These are phyloP conservation scores for Chaetothyriales sp. DNA, from an alignment of 2,329 filamentous ascomycete genomes.

Conservation along the genomic window DNA sequence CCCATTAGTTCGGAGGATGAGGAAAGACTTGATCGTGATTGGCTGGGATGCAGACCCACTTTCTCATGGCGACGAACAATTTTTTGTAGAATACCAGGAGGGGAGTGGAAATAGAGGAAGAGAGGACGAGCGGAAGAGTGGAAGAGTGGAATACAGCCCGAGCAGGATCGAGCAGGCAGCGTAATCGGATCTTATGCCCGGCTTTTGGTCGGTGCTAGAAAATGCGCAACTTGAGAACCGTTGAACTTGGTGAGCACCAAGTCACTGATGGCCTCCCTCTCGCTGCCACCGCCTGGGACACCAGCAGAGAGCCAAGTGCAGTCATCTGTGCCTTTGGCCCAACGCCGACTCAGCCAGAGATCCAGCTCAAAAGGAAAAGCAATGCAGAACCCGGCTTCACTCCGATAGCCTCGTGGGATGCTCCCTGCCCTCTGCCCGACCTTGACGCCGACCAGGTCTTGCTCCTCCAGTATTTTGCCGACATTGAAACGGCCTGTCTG, in stretches of 20 bases:
- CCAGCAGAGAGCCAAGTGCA: constrained; percentile 47
- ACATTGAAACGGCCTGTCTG: constrained; percentile 61
- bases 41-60: not conserved
- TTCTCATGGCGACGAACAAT: not conserved
- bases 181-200: not conserved
- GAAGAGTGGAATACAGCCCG: not conserved
- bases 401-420: constrained; percentile 73
- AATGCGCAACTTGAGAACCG: constrained; percentile 82
- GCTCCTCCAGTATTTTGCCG: constrained; percentile 70
- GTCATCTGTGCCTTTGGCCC: constrained; percentile 77
- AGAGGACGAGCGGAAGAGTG: not conserved
- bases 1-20: not conserved
- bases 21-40: not conserved
- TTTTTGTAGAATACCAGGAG: not conserved
- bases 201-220: constrained; percentile 14
- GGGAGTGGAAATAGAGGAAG: not conserved
- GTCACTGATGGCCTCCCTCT: constrained; percentile 46
- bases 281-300: constrained; percentile 75
- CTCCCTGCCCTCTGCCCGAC: constrained; percentile 62
- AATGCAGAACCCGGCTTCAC: constrained; percentile 18
- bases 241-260: constrained; percentile 52
- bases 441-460: constrained; percentile 61
- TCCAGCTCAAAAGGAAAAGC: constrained; percentile 50
- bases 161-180: not conserved
- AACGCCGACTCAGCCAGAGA: constrained; percentile 49